These are phyloP conservation scores for Penicillium sclerotigenum DNA, from an alignment of 2,329 filamentous ascomycete genomes.

Conservation along the genomic window DNA sequence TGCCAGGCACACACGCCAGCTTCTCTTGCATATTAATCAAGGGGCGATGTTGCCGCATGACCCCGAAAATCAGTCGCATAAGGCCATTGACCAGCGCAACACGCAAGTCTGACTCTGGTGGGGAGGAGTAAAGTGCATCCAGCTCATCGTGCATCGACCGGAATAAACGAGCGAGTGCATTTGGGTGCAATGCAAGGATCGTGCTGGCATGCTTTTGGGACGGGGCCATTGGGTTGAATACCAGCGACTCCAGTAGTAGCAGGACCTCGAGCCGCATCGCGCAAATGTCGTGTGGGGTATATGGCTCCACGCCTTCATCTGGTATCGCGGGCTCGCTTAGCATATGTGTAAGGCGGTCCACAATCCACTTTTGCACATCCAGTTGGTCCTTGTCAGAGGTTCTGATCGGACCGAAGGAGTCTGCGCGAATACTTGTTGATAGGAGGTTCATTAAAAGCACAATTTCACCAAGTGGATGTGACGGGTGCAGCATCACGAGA, in stretches of 20 bases:
- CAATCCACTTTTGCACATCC: slow-evolving; percentile 46
- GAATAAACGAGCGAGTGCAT: slow-evolving; percentile 71
- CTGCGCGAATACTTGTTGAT: slow-evolving; percentile 51
- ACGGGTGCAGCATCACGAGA: slow-evolving; percentile 57
- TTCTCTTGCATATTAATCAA: slow-evolving; percentile 68
- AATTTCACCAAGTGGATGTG: slow-evolving; percentile 57
- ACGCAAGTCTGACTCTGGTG: slow-evolving; percentile 47
- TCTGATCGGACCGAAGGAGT: slow-evolving; percentile 55
- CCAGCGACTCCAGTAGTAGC: slow-evolving; percentile 42
- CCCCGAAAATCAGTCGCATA: slow-evolving; percentile 59
- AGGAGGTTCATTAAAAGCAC: slow-evolving; percentile 54
- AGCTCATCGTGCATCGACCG: slow-evolving; percentile 72
- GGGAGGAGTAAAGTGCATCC: slow-evolving; percentile 55
- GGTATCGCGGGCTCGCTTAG: slow-evolving; percentile 53
- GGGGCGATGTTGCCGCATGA: slow-evolving; percentile 60
- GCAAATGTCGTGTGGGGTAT: slow-evolving; percentile 39
- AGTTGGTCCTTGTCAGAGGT: slow-evolving; percentile 38
- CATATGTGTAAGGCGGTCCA: slow-evolving; percentile 57
- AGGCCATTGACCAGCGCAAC: slow-evolving; percentile 57
- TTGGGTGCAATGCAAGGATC: slow-evolving; percentile 66
- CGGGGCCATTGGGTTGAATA: slow-evolving; percentile 53
- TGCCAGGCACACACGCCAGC: slow-evolving; percentile 65
- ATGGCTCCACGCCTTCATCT: slow-evolving; percentile 44
- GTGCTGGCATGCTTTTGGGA: slow-evolving; percentile 57
- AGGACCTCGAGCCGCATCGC: slow-evolving; percentile 46